Evolutionary conservation across 2,329 filamentous ascomycete genomes (phyloP).

Genomic region (Cladosporium sp.): DNA sequence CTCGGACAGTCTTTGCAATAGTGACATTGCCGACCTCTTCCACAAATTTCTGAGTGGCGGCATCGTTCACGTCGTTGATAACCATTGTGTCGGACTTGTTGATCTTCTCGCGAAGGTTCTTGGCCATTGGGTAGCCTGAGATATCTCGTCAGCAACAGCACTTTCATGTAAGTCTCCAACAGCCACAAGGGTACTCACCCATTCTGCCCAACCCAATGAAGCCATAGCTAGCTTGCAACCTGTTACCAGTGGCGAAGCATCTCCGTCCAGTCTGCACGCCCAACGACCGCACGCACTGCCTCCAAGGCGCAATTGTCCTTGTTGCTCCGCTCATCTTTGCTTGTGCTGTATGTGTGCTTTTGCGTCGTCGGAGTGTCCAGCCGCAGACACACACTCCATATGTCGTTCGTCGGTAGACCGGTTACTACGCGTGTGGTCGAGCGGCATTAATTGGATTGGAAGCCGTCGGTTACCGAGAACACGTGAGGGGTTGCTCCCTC

Average conservation of each 20-base stretch:
- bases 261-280: slow-evolving; percentile 31
- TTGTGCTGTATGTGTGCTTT: background rate
- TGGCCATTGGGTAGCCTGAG: slow-evolving; percentile 70
- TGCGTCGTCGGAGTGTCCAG: background rate
- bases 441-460: slow-evolving; percentile 3
- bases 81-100: slow-evolving; percentile 62
- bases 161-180: background rate
- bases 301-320: slow-evolving; percentile 17
- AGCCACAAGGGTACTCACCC: slow-evolving; percentile 42
- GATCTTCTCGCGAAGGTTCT: slow-evolving; percentile 67
- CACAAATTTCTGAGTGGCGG: slow-evolving; percentile 57
- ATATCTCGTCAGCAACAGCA: slow-evolving; percentile 19
- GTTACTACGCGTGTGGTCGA: background rate
- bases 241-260: slow-evolving; percentile 46
- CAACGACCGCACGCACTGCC: slow-evolving; percentile 17
- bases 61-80: slow-evolving; percentile 65
- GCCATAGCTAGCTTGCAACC: slow-evolving; percentile 48
- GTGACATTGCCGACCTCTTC: slow-evolving; percentile 56
- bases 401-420: background rate
- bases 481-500: slow-evolving; percentile 11
- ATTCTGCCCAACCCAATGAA: slow-evolving; percentile 54
- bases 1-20: slow-evolving; percentile 58
- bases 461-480: slow-evolving; percentile 15
- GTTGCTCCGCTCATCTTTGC: slow-evolving; percentile 14
- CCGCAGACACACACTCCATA: background rate